Evolutionary conservation across 768 basidiomycete genomes (phyloP).

Genomic region (Boletus reticulatus): DNA sequence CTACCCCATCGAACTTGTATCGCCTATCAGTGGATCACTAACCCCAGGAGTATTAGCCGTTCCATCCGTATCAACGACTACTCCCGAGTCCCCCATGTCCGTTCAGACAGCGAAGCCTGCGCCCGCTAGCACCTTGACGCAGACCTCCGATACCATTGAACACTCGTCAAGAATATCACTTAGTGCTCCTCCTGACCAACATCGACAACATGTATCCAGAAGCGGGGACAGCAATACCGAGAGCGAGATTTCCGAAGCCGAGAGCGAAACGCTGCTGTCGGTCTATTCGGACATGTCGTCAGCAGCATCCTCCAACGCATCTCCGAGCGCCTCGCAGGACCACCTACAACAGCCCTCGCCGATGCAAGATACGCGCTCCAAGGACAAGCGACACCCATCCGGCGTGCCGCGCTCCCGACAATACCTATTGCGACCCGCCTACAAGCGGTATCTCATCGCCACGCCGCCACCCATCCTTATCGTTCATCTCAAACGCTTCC

Average conservation of each 20-base stretch:
- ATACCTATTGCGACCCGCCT: conserved; percentile 77
- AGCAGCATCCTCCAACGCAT: conserved; percentile 27
- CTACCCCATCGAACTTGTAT: conserved; percentile 19
- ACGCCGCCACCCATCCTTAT: conserved; percentile 84
- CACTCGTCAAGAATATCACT: conserved; percentile 28
- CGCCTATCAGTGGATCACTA: conserved; percentile 9
- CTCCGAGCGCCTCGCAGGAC: conserved; percentile 33
- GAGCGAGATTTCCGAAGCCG: conserved; percentile 34
- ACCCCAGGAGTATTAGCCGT: conserved; percentile 47
- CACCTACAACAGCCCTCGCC: conserved; percentile 14
- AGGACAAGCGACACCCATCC: conserved; percentile 33
- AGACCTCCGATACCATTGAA: conserved; percentile 6
- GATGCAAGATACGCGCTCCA: conserved; percentile 22
- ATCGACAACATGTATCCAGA: conserved; percentile 18
- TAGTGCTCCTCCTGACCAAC: conserved; percentile 27
- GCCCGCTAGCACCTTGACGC: conserved; percentile 12
- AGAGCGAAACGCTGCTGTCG: conserved; percentile 31
- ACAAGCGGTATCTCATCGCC: conserved; percentile 93
- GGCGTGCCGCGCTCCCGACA: conserved; percentile 47
- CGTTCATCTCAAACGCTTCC: conserved; percentile 93
- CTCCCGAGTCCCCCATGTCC: conserved; percentile 39
- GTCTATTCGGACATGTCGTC: conserved; percentile 37
- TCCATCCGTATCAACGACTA: conserved; percentile 54
- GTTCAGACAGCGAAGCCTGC: conserved; percentile 18
- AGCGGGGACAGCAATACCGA: conserved; percentile 26